Percentiles rank a stretch among this genome's conserved stretches.
Conservation (phyloP, 495 filamentous ascomycete species). For the Cenococcum geophilum region DNA sequence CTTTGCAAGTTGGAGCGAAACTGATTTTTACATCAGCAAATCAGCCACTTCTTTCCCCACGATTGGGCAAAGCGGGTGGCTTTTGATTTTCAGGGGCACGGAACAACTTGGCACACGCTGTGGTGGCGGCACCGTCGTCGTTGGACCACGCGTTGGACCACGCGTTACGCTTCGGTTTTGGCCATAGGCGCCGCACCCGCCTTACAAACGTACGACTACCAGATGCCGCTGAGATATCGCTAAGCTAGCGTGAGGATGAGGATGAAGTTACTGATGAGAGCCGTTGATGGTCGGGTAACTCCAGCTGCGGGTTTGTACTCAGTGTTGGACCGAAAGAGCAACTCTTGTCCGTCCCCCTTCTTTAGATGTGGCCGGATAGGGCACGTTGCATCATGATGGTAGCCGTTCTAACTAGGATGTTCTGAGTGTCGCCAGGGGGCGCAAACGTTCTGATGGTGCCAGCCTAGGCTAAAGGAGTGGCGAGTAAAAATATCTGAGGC, state of each 20-base stretch:
- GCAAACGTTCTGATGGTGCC: neutral
- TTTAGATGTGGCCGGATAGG: too few relatives aligned
- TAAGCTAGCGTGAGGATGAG: too few relatives aligned
- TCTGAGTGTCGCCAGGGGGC: neutral
- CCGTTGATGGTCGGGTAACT: too few relatives aligned
- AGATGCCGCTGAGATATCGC: too few relatives aligned
- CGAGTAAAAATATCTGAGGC: constrained; percentile 2
- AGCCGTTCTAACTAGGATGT: neutral
- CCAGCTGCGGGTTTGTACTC: too few relatives aligned
- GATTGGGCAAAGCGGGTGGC: neutral
- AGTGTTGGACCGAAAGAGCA: too few relatives aligned
- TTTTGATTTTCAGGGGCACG: neutral
- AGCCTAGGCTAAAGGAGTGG: neutral
- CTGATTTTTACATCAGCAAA: neutral
- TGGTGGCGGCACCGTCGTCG: neutral
- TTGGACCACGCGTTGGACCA: neutral
- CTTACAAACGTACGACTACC: too few relatives aligned
- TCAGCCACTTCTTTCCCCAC: neutral
- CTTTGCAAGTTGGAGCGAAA: too few relatives aligned
- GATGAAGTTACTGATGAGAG: too few relatives aligned
- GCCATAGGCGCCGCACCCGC: too few relatives aligned
- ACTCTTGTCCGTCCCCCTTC: too few relatives aligned
- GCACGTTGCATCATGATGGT: too few relatives aligned
- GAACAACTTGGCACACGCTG: neutral
- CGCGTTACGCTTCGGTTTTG: neutral